These are phyloP conservation scores for Chamaecrista fasciculata DNA, from an alignment of 306 rosid species.

Conservation along the genomic window DNA sequence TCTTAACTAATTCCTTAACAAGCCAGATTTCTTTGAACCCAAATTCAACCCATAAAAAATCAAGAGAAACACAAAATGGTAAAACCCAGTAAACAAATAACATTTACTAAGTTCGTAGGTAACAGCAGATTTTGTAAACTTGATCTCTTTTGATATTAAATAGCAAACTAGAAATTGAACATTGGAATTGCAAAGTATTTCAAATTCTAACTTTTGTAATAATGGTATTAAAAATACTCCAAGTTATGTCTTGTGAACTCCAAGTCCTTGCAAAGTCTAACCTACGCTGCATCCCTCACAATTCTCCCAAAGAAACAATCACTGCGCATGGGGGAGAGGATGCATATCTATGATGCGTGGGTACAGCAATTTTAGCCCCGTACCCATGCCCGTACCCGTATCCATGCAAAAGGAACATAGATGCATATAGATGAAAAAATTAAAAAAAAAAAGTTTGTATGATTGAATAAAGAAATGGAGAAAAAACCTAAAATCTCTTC, in stretches of 20 bases:
- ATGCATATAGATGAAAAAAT: too few species aligned
- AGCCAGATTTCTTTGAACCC: slow-evolving; percentile 10
- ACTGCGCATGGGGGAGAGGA: not conserved
- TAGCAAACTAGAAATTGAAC: not conserved
- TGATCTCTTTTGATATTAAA: not conserved
- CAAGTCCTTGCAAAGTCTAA: not conserved
- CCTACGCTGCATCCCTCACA: not conserved
- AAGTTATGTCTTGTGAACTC: not conserved
- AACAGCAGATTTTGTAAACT: not conserved
- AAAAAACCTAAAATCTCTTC: not conserved
- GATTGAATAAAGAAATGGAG: not conserved
- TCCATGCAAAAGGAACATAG: too few species aligned
- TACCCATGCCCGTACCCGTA: too few species aligned
- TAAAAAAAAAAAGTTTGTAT: not conserved
- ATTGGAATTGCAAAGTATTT: not conserved
- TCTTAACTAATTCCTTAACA: not conserved
- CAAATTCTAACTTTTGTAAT: not conserved
- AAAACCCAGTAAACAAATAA: slow-evolving; percentile 19
- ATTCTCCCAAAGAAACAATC: not conserved
- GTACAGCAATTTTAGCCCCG: too few species aligned
- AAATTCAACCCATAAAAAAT: not conserved
- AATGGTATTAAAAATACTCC: not conserved
- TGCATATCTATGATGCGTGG: not conserved
- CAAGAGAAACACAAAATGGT: not conserved
- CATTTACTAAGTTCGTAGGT: not conserved